Percentiles rank a stretch among this genome's conserved stretches.
Evolutionary conservation across 192 early-diverging fungal genomes (phyloP).

Genomic region (Linnemannia zychae): DNA sequence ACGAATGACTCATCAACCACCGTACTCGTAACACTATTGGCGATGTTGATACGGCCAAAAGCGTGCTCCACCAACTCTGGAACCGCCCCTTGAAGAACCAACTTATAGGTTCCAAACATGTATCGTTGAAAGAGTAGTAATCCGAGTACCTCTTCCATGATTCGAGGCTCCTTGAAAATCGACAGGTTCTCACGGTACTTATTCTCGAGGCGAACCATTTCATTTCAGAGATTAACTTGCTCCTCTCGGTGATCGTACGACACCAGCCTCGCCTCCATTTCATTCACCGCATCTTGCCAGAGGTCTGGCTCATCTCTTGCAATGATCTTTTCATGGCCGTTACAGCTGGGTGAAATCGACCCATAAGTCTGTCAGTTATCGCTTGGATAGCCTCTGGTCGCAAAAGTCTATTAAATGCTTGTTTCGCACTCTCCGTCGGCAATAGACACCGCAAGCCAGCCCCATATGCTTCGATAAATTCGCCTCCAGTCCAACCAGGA

Average conservation of each 20-base stretch:
- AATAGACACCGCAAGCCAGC: background rate
- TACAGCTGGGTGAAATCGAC: background rate
- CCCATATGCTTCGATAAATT: conserved; percentile 1
- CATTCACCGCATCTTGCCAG: conserved; percentile 9
- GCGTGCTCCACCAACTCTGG: conserved; percentile 19
- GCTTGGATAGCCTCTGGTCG: conserved; percentile 10
- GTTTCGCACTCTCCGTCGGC: background rate
- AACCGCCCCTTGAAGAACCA: conserved; percentile 6
- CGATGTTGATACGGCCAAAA: conserved; percentile 25
- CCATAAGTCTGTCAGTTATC: conserved; percentile 12
- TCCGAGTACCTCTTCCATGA: conserved; percentile 11
- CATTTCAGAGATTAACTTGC: conserved; percentile 9
- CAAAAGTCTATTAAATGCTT: conserved; percentile 4
- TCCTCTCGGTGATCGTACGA: background rate
- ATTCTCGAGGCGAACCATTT: background rate
- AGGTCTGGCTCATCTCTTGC: background rate
- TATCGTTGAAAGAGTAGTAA: conserved; percentile 21
- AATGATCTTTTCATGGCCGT: background rate
- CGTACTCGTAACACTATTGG: background rate
- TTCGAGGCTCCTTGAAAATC: background rate
- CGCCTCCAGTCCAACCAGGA: background rate
- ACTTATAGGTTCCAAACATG: conserved; percentile 21
- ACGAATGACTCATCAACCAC: conserved; percentile 26
- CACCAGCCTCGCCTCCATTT: conserved; percentile 12
- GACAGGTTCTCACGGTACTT: background rate